Percentiles rank a stretch among this genome's conserved stretches.
Evolutionary conservation across 345 rosid genomes (phyloP).

Genomic region (Microthlaspi erraticum): DNA sequence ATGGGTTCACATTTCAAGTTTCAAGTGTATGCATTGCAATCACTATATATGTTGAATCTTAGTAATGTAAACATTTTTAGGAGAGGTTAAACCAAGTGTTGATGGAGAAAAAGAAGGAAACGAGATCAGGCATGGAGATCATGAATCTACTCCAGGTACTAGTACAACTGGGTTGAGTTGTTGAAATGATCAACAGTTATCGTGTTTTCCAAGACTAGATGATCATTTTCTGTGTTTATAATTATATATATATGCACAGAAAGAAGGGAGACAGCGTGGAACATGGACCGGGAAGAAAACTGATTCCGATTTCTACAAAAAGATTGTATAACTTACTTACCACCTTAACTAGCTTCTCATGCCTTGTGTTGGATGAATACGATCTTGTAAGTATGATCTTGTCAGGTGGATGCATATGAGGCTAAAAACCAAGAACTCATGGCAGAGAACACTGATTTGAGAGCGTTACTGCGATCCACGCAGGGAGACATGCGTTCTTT

Average conservation of each 20-base stretch:
- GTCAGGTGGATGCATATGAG: slow-evolving; percentile 95
- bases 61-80: slow-evolving; percentile 44
- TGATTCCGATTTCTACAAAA: slow-evolving; percentile 92
- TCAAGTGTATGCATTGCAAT: not conserved
- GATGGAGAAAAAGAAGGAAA: slow-evolving; percentile 99
- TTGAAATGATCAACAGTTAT: not conserved
- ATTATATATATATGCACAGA: slow-evolving; percentile 54
- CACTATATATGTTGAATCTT: not conserved
- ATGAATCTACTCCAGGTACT: slow-evolving; percentile 97
- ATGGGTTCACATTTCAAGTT: slow-evolving; percentile 4
- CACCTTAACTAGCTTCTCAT: slow-evolving; percentile 29
- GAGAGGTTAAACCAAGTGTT: slow-evolving; percentile 95
- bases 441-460: slow-evolving; percentile 86
- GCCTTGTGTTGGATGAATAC: not conserved
- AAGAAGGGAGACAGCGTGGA: slow-evolving; percentile 98
- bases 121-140: slow-evolving; percentile 97
- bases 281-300: slow-evolving; percentile 99
- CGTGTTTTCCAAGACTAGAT: not conserved
- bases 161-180: not conserved
- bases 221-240: slow-evolving; percentile 19
- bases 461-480: slow-evolving; percentile 87
- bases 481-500: slow-evolving; percentile 98
- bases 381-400: slow-evolving; percentile 49
- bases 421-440: slow-evolving; percentile 89
- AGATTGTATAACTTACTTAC: slow-evolving; percentile 59